Evolutionary conservation across 2,329 filamentous ascomycete genomes (phyloP), one percentile per base, ranked within the genome.

Genomic region (Tolypocladium album): DNA sequence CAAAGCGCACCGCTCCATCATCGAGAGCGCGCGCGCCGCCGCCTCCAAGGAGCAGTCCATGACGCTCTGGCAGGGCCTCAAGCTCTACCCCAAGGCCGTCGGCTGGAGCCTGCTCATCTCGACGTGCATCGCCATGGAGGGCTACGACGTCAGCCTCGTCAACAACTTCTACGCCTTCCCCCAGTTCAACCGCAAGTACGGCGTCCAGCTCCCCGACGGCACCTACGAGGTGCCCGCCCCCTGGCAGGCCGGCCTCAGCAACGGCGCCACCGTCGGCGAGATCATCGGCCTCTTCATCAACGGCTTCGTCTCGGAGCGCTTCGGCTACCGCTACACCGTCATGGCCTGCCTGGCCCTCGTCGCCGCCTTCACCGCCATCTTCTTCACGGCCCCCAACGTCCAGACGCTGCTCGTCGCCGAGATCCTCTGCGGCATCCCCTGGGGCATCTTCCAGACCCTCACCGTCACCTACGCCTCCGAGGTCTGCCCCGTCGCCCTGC

Each of bases 71-170:
- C 85, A 96, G 76, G 91, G 90, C 63, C 80, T 96, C 72, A 85
- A 80, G 69, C 80, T 94, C 34, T 96, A 96, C 70, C 91, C 90
- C 61, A 93, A 95, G 77, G 92, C 92, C 27, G 87, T 95, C 60
- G 82, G 78, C 27, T 96, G 90, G 90, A 90, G 87, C 67, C 69
- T 96, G 57, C 78, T 95, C 61, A 92, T 96, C 72, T 93, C 88
- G n/a, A 93, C 90, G 0, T 92, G 89, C 71, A 94, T 96, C 68
- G 85, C 84, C 67, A 96, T 96, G 92, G 91, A 96, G 73, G 91
- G 90, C 40, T 95, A 92, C 76, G 90, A 96, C 70, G 80, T 94
- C 61, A 87, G 84, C 67, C 78, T 95, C 58, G 84, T 94, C 67
- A 90, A 88, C 77, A 92, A 92, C 74, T 91, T 94, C 69, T 92